Base-by-base conservation (phyloP, 352 stramenopile genomes). In the Thalassiosira delicatula region DNA sequence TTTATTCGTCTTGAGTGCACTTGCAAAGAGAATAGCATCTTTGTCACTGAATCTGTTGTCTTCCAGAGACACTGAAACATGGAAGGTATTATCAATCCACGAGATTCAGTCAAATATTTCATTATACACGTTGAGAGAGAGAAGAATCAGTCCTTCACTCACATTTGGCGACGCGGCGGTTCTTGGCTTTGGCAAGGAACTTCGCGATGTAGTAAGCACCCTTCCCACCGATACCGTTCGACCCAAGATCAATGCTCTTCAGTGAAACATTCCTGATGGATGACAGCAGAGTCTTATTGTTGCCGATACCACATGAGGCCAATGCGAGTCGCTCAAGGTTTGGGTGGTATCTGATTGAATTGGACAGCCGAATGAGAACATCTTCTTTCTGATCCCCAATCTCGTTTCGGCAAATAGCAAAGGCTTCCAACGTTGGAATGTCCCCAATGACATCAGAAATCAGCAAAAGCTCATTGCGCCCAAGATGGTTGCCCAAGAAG, bases 101-200 rank as follows among this genome's bases (percentile, higher is more conserved):
- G n/a, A n/a, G n/a, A n/a, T n/a, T n/a, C n/a, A n/a, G n/a, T n/a
- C n/a, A n/a, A n/a, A n/a, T n/a, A n/a, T n/a, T n/a, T n/a, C n/a
- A n/a, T n/a, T n/a, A n/a, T n/a, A n/a, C n/a, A 49, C 40, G 40
- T 17, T 49, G 40, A 17, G 40, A 49, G 8, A 49, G 17, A 49
- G 40, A 49, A 49, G 40, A 49, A 49, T 49, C 40, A 49, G n/a
- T n/a, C n/a, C n/a, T n/a, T n/a, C n/a, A n/a, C n/a, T n/a, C 25
- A 46, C 66, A 19, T 42, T 63, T 3, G 3, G 46, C 12, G 23
- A 74, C 66, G 17, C 19, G 40, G 17, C 29, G 66, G 30, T 49
- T 63, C 27, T 74, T 65, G 42, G 66, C 66, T 37, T 74, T 74
- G 4, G 66, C 66, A 17, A 74, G 29, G 49, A 42, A 63, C 14